Conservation (phyloP, 2,329 filamentous ascomycete genomes). For the Alternaria sp. region DNA sequence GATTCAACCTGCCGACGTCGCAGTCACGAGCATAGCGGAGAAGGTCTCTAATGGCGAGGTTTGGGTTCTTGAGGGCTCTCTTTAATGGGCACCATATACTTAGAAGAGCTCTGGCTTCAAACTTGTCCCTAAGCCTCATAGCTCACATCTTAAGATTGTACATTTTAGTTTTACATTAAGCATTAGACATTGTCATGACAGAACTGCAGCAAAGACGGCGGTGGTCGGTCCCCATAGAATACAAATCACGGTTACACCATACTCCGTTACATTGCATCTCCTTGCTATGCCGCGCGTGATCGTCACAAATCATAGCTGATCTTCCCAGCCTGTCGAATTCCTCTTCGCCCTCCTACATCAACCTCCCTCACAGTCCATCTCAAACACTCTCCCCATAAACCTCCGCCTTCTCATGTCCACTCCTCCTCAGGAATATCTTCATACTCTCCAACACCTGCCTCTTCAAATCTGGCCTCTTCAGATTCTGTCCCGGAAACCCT, state of each 20-base stretch:
- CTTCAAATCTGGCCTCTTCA: conserved; percentile 66
- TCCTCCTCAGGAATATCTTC: conserved; percentile 71
- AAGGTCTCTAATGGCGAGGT: conserved; percentile 88
- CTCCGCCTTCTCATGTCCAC: conserved; percentile 58
- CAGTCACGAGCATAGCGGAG: conserved; percentile 77
- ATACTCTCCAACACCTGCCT: conserved; percentile 75
- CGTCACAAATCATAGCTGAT: not conserved
- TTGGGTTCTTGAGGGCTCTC: conserved; percentile 73
- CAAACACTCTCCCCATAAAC: conserved; percentile 45
- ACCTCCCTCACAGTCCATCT: not conserved
- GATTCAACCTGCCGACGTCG: conserved; percentile 81
- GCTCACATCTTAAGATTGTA: not conserved
- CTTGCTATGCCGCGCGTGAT: not conserved
- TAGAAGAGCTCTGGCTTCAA: accelerated
- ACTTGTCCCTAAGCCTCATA: not conserved
- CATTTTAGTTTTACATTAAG: not conserved
- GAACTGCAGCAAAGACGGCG: not conserved
- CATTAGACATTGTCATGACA: not conserved
- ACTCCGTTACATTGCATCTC: not conserved
- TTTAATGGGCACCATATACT: conserved; percentile 50
- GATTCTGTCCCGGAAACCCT: conserved; percentile 70
- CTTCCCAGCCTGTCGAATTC: not conserved
- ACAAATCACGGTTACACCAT: not conserved
- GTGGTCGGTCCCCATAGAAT: not conserved
- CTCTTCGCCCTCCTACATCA: not conserved